Conservation (phyloP, 2,329 filamentous ascomycete species). For the Diaporthe citriasiana region DNA sequence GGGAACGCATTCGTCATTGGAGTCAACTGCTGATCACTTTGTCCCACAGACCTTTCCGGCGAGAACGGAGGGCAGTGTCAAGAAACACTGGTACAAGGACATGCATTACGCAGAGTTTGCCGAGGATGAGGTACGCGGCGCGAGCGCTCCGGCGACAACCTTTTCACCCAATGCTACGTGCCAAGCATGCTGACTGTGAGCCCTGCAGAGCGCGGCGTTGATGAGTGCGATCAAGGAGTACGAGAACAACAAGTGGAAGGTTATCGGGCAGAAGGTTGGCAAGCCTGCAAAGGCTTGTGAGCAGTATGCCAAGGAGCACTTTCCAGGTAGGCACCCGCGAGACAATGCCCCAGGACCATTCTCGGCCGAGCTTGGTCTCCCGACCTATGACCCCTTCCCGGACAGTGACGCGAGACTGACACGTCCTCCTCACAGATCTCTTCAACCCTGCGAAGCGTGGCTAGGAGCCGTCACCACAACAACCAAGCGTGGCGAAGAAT, state of each 20-base stretch:
- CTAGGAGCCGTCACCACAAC: conserved; percentile 43
- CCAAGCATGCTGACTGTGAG: conserved; percentile 20
- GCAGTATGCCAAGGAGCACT: conserved; percentile 97
- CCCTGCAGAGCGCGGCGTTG: conserved; percentile 77
- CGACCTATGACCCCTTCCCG: neutral
- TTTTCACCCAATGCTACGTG: conserved; percentile 18
- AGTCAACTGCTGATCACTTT: conserved; percentile 40
- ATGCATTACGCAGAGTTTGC: conserved; percentile 99
- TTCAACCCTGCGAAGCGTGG: conserved; percentile 57
- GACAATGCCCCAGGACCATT: neutral
- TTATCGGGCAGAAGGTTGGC: conserved; percentile 94
- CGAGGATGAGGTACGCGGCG: conserved; percentile 85
- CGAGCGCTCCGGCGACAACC: neutral
- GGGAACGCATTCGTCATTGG: neutral
- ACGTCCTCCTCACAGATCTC: conserved; percentile 51
- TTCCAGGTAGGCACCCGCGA: conserved; percentile 63
- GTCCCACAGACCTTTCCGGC: conserved; percentile 83
- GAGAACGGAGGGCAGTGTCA: conserved; percentile 96
- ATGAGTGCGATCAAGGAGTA: conserved; percentile 98
- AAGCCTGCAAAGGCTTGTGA: conserved; percentile 90
- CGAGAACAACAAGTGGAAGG: conserved; percentile 98
- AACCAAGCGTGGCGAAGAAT: conserved; percentile 2
- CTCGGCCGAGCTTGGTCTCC: neutral
- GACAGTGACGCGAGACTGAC: conserved; percentile 2
- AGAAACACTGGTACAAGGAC: conserved; percentile 99